Conservation (phyloP, 306 rosid genomes). For the Urtica urens region DNA sequence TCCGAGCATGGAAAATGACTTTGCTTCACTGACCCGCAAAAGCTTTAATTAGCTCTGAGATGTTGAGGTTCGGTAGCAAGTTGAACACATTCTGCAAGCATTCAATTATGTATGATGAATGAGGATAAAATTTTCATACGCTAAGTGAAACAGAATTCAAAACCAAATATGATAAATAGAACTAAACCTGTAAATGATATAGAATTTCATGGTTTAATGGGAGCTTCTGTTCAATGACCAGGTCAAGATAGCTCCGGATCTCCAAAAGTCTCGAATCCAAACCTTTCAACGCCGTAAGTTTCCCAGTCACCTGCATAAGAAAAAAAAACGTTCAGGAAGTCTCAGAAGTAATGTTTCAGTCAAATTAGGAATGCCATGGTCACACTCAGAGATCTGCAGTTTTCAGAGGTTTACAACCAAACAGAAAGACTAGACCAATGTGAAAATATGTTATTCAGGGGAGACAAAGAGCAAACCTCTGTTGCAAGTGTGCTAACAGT, state of each 20-base stretch:
- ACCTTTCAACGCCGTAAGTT: conserved; percentile 83
- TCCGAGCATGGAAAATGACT: too few relatives aligned
- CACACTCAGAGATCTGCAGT: background rate
- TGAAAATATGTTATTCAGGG: background rate
- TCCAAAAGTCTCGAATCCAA: conserved; percentile 70
- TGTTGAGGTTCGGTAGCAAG: conserved; percentile 49
- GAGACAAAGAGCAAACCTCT: conserved; percentile 32
- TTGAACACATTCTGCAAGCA: conserved; percentile 43
- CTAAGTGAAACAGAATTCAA: background rate
- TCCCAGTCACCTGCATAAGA: conserved; percentile 54
- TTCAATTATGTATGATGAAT: background rate
- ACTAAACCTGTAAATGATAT: conserved; percentile 70
- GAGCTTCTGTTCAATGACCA: conserved; percentile 62
- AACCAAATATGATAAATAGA: background rate
- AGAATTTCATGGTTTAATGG: conserved; percentile 86
- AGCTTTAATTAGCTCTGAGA: conserved; percentile 40
- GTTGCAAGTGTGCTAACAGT: conserved; percentile 85
- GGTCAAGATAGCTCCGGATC: conserved; percentile 75
- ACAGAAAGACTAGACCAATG: too few relatives aligned
- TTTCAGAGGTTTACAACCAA: background rate
- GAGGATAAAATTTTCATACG: background rate
- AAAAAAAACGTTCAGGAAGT: conserved; percentile 7
- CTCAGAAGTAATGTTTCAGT: background rate
- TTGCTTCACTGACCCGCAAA: conserved; percentile 27
- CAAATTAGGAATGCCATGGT: background rate